Base-by-base conservation (phyloP, 805 yeast genomes). In the Wickerhamomyces subpelliculosus region DNA sequence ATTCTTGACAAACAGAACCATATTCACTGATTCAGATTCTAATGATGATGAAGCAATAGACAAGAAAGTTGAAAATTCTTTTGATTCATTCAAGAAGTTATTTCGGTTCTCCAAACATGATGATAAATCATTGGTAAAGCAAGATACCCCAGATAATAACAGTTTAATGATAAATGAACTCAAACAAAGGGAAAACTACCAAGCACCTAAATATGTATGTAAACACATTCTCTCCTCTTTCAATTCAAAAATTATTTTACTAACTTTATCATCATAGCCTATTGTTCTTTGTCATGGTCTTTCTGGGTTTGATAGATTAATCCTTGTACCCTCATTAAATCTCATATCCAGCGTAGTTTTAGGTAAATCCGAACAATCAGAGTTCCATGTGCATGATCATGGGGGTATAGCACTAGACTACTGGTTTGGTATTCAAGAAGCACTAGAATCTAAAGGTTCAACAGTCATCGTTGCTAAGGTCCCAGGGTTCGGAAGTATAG, bases 231-330 rank as follows among this genome's bases (percentile, higher is more conserved):
- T 6, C 25, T 23, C 12, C 11, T 10, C 12, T 23, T 23, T 13
- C n/a, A n/a, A 18, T 26, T 19, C 19, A 22, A 18, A 18, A 9
- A n/a, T n/a, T n/a, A n/a, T n/a, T n/a, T n/a, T 25, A 30, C 27
- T 30, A 50, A 70, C 29, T 13, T 27, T 16, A 16, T 7, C 4
- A 14, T 11, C 8, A 24, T 13, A 27, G 50, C 95, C 96, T 0
- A 74, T 87, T 1, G 82, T 87, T 0, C 58, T 87, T 21, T 87
- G 95, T 50, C 96, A 87, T 62, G 96, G 96, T 0, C 69, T 87
- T 19, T 76, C 85, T 0, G 96, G 96, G 1, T 87, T 85, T 49
- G 94, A 84, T 49, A 68, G 64, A 39, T 37, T 75, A 27, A 53
- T 63, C 26, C 46, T 78, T 8, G 32, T 73, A 3, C 77, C 80